Evolutionary conservation across 78 protist genomes (phyloP).

Genomic region (Dictyostelium citrinum): DNA sequence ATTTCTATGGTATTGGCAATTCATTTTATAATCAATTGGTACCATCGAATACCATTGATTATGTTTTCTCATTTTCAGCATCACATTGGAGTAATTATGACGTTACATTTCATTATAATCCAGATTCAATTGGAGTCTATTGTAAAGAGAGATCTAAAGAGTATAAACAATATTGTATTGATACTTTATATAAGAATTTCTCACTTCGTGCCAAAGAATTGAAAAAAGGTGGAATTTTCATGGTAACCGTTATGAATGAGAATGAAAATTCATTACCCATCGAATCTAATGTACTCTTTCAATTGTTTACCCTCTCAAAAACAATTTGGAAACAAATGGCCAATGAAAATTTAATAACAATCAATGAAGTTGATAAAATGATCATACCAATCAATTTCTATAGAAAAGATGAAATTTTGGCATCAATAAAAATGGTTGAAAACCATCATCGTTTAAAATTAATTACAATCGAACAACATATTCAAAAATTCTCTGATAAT

Average conservation of each 20-base stretch:
- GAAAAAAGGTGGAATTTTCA: not conserved
- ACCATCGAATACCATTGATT: not conserved
- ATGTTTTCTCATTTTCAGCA: not conserved
- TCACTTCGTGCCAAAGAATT: not conserved
- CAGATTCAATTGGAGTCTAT: not conserved
- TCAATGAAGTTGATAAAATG: not conserved
- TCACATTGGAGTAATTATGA: not conserved
- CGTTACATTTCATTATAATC: not conserved
- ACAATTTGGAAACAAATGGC: not conserved
- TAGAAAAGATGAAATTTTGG: not conserved
- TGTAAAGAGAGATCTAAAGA: not conserved
- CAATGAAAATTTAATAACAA: not conserved
- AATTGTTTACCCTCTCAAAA: not conserved
- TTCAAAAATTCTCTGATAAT: not conserved
- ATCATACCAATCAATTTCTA: not conserved
- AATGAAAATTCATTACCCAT: not conserved
- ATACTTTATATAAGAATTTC: not conserved
- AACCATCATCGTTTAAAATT: not conserved
- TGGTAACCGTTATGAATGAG: not conserved
- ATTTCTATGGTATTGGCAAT: slow-evolving; percentile 9
- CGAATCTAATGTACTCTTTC: not conserved
- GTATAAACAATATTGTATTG: not conserved
- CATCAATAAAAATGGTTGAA: not conserved
- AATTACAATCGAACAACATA: not conserved
- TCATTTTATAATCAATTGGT: slow-evolving; percentile 5